Evolutionary conservation across 495 filamentous ascomycete genomes (phyloP).

Genomic region (Hyaloscypha bicolor): DNA sequence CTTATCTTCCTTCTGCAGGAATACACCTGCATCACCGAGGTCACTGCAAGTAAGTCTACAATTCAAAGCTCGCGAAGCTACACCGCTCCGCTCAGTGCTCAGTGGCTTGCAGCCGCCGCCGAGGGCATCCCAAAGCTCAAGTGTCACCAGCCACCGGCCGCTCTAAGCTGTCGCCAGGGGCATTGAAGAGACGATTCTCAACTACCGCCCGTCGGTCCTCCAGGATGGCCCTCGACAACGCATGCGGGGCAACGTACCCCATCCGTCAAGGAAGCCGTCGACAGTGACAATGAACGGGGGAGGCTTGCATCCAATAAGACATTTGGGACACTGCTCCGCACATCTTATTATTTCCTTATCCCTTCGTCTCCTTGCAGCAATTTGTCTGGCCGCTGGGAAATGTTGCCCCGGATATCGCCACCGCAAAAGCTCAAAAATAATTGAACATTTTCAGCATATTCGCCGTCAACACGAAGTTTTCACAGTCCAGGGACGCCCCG

Average conservation of each 20-base stretch:
- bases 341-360: neutral
- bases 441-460: neutral
- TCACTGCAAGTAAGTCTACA: neutral
- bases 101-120: neutral
- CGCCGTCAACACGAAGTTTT: neutral
- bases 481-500: conserved; percentile 6
- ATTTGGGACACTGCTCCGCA: neutral
- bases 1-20: neutral
- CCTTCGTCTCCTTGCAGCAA: neutral
- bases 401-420: neutral
- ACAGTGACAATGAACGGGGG: neutral
- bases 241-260: neutral
- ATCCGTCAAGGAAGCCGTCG: neutral
- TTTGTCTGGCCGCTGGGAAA: neutral
- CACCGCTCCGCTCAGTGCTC: neutral
- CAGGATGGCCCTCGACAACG: neutral
- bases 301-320: neutral
- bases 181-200: neutral
- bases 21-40: neutral
- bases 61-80: neutral
- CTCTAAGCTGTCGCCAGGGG: conserved; percentile 20
- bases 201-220: neutral
- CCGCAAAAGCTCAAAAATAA: neutral
- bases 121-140: neutral
- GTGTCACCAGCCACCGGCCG: conserved; percentile 26